Base-by-base conservation (phyloP, 139 green algal species). In the Spirogloea muscicola region DNA sequence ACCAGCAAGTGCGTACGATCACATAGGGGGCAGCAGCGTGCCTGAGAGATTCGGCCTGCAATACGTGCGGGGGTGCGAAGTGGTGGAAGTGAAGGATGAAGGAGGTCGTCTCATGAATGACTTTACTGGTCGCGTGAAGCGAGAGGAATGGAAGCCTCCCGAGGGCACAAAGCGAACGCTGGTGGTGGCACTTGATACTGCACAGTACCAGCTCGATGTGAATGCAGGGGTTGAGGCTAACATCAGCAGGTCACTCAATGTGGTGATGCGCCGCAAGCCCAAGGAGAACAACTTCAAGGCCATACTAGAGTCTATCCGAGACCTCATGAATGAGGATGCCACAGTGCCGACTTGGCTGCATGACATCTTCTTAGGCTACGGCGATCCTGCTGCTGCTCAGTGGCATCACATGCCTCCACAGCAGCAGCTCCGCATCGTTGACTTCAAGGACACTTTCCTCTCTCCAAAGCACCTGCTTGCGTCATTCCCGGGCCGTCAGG, bases 211-310 rank as follows among this genome's bases (percentile, higher is more conserved):
- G 79, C 49, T 91, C 16, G 91, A 96, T 82, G 72, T 89, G 9
- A 81, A 88, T 33, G 44, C 51, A 7, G 42, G 42, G 1, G 58
- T 42, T 33, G 51, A 40, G 27, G 43, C 40, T 1, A 18, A n/a
- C 5, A 43, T 43, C 44, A 27, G 36, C 96, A 96, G 81, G 55
- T 58, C 34, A 85, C 95, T 96, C 85, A 96, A 96, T 75, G 55
- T 98, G 38, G 48, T 97, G 27, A 82, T 98, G 81, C 77, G 94
- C 40, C 67, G 91, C 27, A 92, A 94, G 73, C 74, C 91, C 37
- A 93, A 96, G 86, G 94, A 98, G 80, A 99, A 98, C 87, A 99
- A 99, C 87, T 99, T 98, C 88, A 96, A 97, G 86, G 63, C 76
- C 16, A 76, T 99, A 74, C 87, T 99, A 39, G 91, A 96, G 82